Base-by-base conservation (phyloP, 1,139 yeast species). In the Debaryomyces psychrophilus region DNA sequence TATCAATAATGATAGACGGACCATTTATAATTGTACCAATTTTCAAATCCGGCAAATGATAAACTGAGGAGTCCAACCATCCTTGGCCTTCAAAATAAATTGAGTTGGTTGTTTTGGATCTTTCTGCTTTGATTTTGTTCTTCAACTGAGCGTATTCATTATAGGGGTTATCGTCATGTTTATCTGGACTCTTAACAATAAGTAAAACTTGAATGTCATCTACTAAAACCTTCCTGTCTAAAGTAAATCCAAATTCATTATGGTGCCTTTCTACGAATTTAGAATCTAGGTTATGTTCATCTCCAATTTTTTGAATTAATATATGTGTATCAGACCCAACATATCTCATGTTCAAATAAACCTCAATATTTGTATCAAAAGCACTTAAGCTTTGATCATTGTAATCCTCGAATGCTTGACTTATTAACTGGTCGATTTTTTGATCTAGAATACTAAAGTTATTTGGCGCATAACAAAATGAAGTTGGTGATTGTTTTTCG, bases 251-350 rank as follows among this genome's bases (percentile, higher is more conserved):
- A 56, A 72, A 73, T 49, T 73, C 79, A 26, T 53, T 53, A 37
- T 57, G 55, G 50, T 73, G 77, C 51, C 71, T 64, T 9, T 56
- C 51, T 20, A 71, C 54, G 47, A 73, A 73, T 39, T 53, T 56
- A 11, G 50, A 37, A 40, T 59, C 69, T 12, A 70, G 65, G 51
- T 64, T 55, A 27, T 59, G 48, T 6, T 53, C 59, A 4, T 56
- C 61, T 4, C 52, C 57, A 1, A 26, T 37, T 27, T 60, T 60
- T 3, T 65, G 65, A 31, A 88, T 81, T 84, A 90, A 85, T 52
- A 92, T 71, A 39, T 86, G 85, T 2, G 97, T 86, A 60, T 90
- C 97, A 14, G 96, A 86, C 5, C 97, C 97, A 50, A 82, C 81
- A 62, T 88, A 92, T 57, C 95, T 77, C 76, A 92, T 71, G 60